Conservation (phyloP, 1,284 basidiomycete genomes). For the Cryptococcus sp. region DNA sequence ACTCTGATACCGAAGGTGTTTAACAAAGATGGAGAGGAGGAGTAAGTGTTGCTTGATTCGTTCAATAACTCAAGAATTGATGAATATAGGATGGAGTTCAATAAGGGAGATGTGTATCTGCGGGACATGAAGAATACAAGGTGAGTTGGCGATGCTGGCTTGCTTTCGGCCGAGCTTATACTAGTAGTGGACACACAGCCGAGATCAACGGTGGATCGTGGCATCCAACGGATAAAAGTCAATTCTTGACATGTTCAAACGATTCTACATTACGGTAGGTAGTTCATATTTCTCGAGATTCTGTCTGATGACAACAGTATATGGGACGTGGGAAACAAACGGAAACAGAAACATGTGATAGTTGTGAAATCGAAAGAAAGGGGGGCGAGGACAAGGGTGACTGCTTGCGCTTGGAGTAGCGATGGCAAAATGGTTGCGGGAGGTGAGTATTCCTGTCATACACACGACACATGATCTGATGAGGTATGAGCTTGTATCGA, state of each 20-base stretch:
- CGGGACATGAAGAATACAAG: slow-evolving; percentile 96
- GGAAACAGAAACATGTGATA: slow-evolving; percentile 88
- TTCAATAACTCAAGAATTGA: background rate
- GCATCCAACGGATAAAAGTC: slow-evolving; percentile 77
- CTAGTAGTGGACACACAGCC: slow-evolving; percentile 80
- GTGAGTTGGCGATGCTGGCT: slow-evolving; percentile 46
- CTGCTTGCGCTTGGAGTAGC: slow-evolving; percentile 74
- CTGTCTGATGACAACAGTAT: slow-evolving; percentile 55
- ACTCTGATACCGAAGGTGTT: slow-evolving; percentile 84
- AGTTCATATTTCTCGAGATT: no score
- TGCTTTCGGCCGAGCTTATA: background rate
- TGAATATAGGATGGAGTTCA: slow-evolving; percentile 65
- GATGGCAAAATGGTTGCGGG: slow-evolving; percentile 82
- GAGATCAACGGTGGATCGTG: slow-evolving; percentile 85
- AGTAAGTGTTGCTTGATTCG: slow-evolving; percentile 55
- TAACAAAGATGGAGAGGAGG: slow-evolving; percentile 81
- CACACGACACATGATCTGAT: background rate
- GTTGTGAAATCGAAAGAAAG: slow-evolving; percentile 94
- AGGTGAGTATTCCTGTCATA: slow-evolving; percentile 54
- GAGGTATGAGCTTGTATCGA: slow-evolving; percentile 67
- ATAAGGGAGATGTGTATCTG: slow-evolving; percentile 96
- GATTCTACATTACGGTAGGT: slow-evolving; percentile 87
- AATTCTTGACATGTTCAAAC: slow-evolving; percentile 87
- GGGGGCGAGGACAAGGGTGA: slow-evolving; percentile 90
- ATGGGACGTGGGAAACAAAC: slow-evolving; percentile 84